Percentiles rank a stretch among this genome's conserved stretches.
Evolutionary conservation across 2,329 filamentous ascomycete species (phyloP).

Genomic region (Aureobasidium sp.): DNA sequence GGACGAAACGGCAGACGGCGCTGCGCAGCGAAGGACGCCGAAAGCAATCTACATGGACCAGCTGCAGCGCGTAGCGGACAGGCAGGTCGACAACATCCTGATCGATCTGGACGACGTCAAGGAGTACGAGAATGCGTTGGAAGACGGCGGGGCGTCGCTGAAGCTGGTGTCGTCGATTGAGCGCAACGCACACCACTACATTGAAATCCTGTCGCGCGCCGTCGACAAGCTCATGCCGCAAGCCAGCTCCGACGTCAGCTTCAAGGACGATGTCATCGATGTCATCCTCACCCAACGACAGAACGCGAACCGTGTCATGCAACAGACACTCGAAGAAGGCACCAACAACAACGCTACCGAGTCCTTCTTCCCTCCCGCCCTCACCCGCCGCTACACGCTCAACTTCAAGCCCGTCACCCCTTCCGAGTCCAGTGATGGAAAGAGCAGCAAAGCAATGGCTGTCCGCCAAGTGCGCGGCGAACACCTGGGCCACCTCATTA

Average conservation of each 20-base stretch:
- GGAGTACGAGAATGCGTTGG: conserved; percentile 66
- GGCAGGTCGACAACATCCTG: conserved; percentile 64
- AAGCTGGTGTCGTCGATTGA: conserved; percentile 78
- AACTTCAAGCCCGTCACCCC: conserved; percentile 90
- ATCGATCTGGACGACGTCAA: conserved; percentile 86
- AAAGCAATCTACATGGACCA: conserved; percentile 80
- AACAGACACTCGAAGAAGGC: conserved; percentile 31
- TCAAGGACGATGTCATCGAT: conserved; percentile 96
- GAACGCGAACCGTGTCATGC: conserved; percentile 70
- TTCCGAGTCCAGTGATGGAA: conserved; percentile 54
- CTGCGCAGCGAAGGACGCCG: conserved; percentile 41
- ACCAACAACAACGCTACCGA: conserved; percentile 52
- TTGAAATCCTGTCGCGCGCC: conserved; percentile 81
- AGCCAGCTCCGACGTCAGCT: conserved; percentile 71
- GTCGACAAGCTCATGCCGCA: conserved; percentile 79
- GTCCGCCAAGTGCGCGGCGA: conserved; percentile 89
- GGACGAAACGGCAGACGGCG: conserved; percentile 56
- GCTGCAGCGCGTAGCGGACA: conserved; percentile 78
- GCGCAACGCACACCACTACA: conserved; percentile 87
- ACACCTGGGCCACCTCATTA: conserved; percentile 87
- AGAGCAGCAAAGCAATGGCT: conserved; percentile 58
- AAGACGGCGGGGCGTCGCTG: conserved; percentile 47
- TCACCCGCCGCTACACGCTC: conserved; percentile 88
- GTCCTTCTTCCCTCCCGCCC: conserved; percentile 79
- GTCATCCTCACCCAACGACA: conserved; percentile 90